A percentile compares a stretch with the other conserved stretches of the same genome.
phyloP scores from a whole-genome alignment of 495 filamentous ascomycete genomes.

The Schizothecium vesticola region DNA sequence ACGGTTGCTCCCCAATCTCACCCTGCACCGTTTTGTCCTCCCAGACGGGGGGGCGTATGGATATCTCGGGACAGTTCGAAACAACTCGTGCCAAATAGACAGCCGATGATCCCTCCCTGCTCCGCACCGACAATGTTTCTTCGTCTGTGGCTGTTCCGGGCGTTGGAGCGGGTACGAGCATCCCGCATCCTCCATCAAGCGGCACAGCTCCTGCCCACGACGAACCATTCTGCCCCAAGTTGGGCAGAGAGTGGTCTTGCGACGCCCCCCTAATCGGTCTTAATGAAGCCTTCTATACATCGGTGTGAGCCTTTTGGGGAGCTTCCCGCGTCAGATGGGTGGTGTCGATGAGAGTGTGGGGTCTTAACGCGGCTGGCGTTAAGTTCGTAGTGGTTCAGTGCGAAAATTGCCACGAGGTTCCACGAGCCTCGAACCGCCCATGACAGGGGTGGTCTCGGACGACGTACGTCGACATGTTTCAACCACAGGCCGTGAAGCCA shows the following conservation, averaged over 20 bases:
- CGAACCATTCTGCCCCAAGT: not conserved
- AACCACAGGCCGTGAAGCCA: conserved; percentile 4
- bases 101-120: not conserved
- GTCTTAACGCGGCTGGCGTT: conserved; percentile 8
- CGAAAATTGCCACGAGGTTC: conserved; percentile 8
- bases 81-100: not conserved
- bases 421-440: not conserved
- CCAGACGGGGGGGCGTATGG: not conserved
- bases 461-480: conserved; percentile 6
- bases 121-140: not conserved
- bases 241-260: not conserved
- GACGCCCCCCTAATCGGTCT: conserved; percentile 5
- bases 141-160: not conserved
- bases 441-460: not conserved
- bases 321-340: not conserved
- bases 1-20: not conserved
- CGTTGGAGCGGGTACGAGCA: not conserved
- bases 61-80: not conserved
- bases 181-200: not conserved
- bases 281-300: conserved; percentile 4
- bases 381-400: conserved; percentile 5
- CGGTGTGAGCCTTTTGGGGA: conserved; percentile 6
- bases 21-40: not conserved
- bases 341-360: conserved; percentile 17
- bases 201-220: not conserved